Evolutionary conservation across 768 basidiomycete genomes (phyloP).

Genomic region (Erythrobasidium yunnanense): DNA sequence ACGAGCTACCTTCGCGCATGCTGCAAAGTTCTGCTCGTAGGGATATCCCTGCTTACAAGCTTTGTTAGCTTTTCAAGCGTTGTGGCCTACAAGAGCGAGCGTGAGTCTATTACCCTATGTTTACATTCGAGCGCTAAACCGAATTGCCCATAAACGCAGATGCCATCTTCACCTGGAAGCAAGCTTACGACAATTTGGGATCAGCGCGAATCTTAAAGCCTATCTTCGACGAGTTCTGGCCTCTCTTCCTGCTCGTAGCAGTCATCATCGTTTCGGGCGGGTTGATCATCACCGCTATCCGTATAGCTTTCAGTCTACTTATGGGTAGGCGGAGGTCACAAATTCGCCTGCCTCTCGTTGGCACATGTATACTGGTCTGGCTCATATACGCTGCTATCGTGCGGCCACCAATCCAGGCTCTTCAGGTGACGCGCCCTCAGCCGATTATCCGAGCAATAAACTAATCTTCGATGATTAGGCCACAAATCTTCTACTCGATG

Average conservation of each 20-base stretch:
- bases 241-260: background rate
- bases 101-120: too few relatives aligned
- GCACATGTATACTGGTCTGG: background rate
- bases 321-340: background rate
- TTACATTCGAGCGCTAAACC: too few relatives aligned
- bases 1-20: too few relatives aligned
- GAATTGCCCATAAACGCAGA: background rate
- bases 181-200: background rate
- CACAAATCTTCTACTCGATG: constrained; percentile 9
- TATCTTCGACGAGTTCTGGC: background rate
- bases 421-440: too few relatives aligned
- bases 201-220: background rate
- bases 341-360: background rate
- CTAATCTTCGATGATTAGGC: too few relatives aligned
- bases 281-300: background rate
- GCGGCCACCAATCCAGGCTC: background rate
- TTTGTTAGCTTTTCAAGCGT: too few relatives aligned
- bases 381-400: background rate
- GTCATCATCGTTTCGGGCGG: background rate
- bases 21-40: too few relatives aligned
- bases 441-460: too few relatives aligned
- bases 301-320: background rate
- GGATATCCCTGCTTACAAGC: too few relatives aligned
- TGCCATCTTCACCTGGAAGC: constrained; percentile 6
- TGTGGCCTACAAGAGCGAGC: too few relatives aligned